These are phyloP conservation scores for Botryotinia narcissicola DNA, from an alignment of 2,329 filamentous ascomycete species.

Conservation along the genomic window DNA sequence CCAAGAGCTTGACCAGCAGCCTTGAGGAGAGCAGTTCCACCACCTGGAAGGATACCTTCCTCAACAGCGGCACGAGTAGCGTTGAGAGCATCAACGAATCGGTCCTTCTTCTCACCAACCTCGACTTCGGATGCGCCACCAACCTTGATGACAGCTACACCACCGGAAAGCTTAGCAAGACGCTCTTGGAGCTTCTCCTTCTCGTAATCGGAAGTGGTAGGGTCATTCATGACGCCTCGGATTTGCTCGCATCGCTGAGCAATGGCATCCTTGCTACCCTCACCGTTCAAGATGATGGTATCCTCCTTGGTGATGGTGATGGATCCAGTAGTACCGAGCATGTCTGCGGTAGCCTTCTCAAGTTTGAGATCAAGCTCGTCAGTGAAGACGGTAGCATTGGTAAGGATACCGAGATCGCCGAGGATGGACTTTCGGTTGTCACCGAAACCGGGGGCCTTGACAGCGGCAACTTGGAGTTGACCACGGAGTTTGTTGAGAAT, in stretches of 20 bases:
- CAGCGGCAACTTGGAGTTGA: constrained; percentile 95
- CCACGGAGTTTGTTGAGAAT: constrained; percentile 99
- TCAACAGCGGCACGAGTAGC: constrained; percentile 97
- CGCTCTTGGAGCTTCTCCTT: constrained; percentile 99
- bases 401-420: constrained; percentile 91
- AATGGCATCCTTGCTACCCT: constrained; percentile 91
- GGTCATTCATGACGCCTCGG: constrained; percentile 91
- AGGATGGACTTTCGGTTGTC: constrained; percentile 99
- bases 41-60: constrained; percentile 97
- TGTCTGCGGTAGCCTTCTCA: constrained; percentile 92
- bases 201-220: constrained; percentile 96
- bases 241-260: constrained; percentile 98
- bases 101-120: constrained; percentile 99
- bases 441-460: constrained; percentile 98
- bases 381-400: constrained; percentile 95
- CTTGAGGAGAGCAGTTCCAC: constrained; percentile 97
- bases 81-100: constrained; percentile 97
- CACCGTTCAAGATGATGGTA: constrained; percentile 96
- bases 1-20: constrained; percentile 84
- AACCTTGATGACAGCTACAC: constrained; percentile 99
- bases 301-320: constrained; percentile 99
- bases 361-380: constrained; percentile 99
- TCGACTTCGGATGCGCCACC: constrained; percentile 97
- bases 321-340: constrained; percentile 94
- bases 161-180: constrained; percentile 97